These are phyloP conservation scores for Oryza rufipogon DNA, from an alignment of 176 grass and related monocot species.

Conservation along the genomic window DNA sequence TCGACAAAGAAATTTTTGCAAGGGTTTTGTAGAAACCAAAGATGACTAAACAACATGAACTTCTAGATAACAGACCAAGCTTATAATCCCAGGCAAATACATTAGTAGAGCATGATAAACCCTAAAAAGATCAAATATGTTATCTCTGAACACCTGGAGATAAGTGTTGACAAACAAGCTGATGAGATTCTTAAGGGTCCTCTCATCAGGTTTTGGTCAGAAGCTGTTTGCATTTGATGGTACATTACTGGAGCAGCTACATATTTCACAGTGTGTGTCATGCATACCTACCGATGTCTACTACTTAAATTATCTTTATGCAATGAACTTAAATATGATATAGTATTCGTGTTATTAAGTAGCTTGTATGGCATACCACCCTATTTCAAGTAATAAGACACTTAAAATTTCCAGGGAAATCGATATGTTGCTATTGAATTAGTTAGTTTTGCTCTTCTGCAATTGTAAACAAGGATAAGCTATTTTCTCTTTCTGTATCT, in stretches of 20 bases:
- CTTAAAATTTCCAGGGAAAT: neutral
- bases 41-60: neutral
- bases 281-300: neutral
- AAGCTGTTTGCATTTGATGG: neutral
- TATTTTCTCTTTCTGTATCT: neutral
- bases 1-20: neutral
- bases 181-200: neutral
- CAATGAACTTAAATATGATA: slow-evolving; percentile 2
- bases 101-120: neutral
- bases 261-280: neutral
- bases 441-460: neutral
- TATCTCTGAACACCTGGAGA: neutral
- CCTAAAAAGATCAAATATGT: neutral
- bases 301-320: neutral
- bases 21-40: neutral
- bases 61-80: neutral
- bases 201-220: neutral
- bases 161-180: neutral
- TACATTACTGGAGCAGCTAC: neutral
- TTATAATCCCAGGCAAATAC: neutral
- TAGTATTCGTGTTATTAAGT: neutral
- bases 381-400: neutral
- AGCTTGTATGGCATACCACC: neutral
- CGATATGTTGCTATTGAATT: neutral
- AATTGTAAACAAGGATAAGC: neutral